These are phyloP conservation scores for Acacia pycnantha DNA, from an alignment of 331 rosid genomes.

Conservation along the genomic window DNA sequence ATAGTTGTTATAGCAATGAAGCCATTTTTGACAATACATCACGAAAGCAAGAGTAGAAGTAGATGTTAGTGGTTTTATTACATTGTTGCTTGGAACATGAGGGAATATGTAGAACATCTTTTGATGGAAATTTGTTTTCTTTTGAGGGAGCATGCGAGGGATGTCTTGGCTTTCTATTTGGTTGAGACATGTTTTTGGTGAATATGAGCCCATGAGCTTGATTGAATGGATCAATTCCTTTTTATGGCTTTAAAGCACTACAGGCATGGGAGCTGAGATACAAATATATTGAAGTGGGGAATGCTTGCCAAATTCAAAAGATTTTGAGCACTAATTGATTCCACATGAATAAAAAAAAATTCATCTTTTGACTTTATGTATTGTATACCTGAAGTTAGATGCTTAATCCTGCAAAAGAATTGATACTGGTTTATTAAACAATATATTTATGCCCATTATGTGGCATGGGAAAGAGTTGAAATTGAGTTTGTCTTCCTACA, in stretches of 20 bases:
- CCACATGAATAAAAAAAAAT: not conserved
- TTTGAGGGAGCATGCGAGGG: not conserved
- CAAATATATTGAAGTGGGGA: not conserved
- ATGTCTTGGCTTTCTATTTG: not conserved
- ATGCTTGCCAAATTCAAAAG: not conserved
- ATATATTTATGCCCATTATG: not conserved
- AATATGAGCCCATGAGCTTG: not conserved
- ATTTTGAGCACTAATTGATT: constrained; percentile 2
- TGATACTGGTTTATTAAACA: not conserved
- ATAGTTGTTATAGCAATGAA: not conserved
- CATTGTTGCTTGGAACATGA: not conserved
- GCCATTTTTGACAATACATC: not conserved
- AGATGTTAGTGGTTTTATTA: not conserved
- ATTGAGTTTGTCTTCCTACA: not conserved
- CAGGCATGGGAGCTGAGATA: not conserved
- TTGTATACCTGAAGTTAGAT: not conserved
- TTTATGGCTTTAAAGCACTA: not conserved
- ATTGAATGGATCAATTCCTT: not conserved
- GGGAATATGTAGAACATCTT: not conserved
- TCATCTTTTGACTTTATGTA: not conserved
- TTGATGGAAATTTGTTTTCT: not conserved
- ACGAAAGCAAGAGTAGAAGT: not conserved
- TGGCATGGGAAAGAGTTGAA: not conserved
- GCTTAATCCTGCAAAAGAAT: not conserved
- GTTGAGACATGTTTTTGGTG: not conserved